Evolutionary conservation across 2,329 filamentous ascomycete species (phyloP), one percentile per base, ranked within the genome.

Genomic region (Eurotiales sp.): DNA sequence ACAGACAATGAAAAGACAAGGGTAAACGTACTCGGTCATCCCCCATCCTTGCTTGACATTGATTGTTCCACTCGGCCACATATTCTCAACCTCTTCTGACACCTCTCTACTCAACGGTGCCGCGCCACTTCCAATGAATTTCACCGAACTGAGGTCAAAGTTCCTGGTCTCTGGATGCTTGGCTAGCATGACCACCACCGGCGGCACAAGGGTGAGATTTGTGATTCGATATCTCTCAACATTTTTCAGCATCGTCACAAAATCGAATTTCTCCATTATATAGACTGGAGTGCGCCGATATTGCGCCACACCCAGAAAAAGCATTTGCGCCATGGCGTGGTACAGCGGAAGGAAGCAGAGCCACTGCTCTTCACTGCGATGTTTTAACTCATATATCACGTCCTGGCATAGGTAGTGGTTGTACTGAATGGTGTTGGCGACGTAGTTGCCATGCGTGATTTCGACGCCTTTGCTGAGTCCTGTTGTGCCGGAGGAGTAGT

Each of bases 391-490:
- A 57, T 77, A 78, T 2, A 82, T 74, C 0, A 76, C 72, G n/a
- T 77, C 65, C 21, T 77, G 64, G 10, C 69, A 58, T 2, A 64
- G 59, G 19, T 82, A 66, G 56, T 75, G 71, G n/a, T 78, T 73
- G 14, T 82, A 79, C 53, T 87, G 83, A 12, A 73, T 60, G 57
- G 82, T 79, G 63, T 92, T 92, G 55, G 87, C 78, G 39, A 90
- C 80, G 61, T 89, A 88, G 58, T 89, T 87, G 54, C 76, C 74
- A 68, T 95, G 89, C n/a, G 84, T 83, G 57, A 93, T 86, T 69
- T 87, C 83, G 12, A 93, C 89, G 10, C 90, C 90, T 66, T 95
- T 95, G 8, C 89, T 88, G 3, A 90, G 77, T 6, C 90, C 89
- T 0, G 90, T 95, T 1, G 87, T 91, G 10, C 88, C 73, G 45